Percentiles rank a stretch among this genome's conserved stretches.
Evolutionary conservation across 1,284 basidiomycete genomes (phyloP).

Genomic region (Tetrapyrgos nigripes): DNA sequence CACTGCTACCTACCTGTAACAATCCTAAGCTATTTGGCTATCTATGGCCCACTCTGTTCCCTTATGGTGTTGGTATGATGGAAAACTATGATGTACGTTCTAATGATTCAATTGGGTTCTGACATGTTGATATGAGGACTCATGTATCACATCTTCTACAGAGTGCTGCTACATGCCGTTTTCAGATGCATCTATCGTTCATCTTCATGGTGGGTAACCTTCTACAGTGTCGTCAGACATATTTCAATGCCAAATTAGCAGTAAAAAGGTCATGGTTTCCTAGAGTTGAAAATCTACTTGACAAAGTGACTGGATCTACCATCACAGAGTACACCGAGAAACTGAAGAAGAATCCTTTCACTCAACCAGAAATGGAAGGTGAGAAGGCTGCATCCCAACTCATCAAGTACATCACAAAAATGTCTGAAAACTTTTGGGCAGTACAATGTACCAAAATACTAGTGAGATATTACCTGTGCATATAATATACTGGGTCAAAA

Average conservation of each 20-base stretch:
- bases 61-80: constrained; percentile 19
- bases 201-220: no score
- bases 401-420: constrained; percentile 16
- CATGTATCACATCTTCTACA: constrained; percentile 10
- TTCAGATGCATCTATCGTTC: constrained; percentile 18
- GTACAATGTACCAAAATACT: no score
- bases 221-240: no score
- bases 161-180: not conserved
- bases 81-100: constrained; percentile 1
- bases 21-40: constrained; percentile 12
- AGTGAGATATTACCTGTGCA: no score
- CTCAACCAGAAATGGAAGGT: constrained; percentile 4
- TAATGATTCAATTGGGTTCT: not conserved
- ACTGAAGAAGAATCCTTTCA: constrained; percentile 15
- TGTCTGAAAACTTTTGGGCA: no score
- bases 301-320: not conserved
- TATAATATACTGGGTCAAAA: no score
- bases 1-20: not conserved
- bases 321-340: constrained; percentile 6
- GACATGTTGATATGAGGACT: not conserved
- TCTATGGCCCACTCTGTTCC: constrained; percentile 18
- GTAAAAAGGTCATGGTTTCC: constrained; percentile 12
- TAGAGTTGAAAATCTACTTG: not conserved
- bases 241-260: constrained; percentile 12
- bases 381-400: constrained; percentile 12